Conservation (phyloP, 495 filamentous ascomycete species). For the Entonaema liquescens region DNA sequence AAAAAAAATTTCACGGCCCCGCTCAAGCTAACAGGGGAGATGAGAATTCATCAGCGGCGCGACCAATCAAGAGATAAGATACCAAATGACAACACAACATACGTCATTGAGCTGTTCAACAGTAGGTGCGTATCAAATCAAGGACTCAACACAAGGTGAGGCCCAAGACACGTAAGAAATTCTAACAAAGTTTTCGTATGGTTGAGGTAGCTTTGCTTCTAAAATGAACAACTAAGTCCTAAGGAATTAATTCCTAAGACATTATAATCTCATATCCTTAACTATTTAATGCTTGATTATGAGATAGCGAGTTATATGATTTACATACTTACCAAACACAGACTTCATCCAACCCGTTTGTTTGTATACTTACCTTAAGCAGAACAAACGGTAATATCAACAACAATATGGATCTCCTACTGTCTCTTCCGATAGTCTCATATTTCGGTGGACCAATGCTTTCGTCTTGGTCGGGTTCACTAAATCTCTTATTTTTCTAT, state of each 20-base stretch:
- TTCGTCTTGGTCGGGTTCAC: slow-evolving; percentile 75
- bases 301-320: background rate
- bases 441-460: slow-evolving; percentile 63
- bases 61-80: slow-evolving; percentile 24
- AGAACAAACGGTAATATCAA: background rate
- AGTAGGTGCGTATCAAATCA: slow-evolving; percentile 25
- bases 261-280: background rate
- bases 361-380: background rate
- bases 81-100: slow-evolving; percentile 26
- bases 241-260: background rate
- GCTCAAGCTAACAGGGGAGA: background rate
- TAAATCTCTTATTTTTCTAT: slow-evolving; percentile 91
- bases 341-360: background rate
- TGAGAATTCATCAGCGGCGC: slow-evolving; percentile 6
- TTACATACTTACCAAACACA: background rate
- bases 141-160: slow-evolving; percentile 20
- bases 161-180: slow-evolving; percentile 20
- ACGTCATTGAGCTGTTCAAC: slow-evolving; percentile 33
- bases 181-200: background rate
- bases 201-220: slow-evolving; percentile 3
- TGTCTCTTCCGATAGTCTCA: slow-evolving; percentile 77
- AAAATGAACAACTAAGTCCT: slow-evolving; percentile 8
- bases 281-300: background rate
- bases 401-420: slow-evolving; percentile 65
- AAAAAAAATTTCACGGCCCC: background rate